Percentiles rank a stretch among this genome's conserved stretches.
phyloP scores from a whole-genome alignment of 1,139 yeast genomes.

The Sugiyamaella sp. region DNA sequence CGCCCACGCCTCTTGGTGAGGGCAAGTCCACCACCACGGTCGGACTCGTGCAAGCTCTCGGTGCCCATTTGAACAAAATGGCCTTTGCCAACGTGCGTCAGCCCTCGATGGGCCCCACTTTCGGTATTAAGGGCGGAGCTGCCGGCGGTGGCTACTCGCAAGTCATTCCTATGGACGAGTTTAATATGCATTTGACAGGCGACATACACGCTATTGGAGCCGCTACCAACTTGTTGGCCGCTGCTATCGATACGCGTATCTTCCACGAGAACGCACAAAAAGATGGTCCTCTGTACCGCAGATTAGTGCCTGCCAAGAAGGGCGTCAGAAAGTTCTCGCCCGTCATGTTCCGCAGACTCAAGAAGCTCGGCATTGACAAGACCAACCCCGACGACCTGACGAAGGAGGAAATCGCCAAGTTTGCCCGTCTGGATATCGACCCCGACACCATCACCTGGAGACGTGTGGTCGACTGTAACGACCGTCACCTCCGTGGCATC shows the following conservation, averaged over 20 bases:
- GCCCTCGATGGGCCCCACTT: conserved; percentile 99
- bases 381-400: conserved; percentile 85
- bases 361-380: conserved; percentile 79
- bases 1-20: conserved; percentile 98
- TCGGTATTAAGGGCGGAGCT: conserved; percentile 99
- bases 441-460: conserved; percentile 95
- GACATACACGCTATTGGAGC: conserved; percentile 97
- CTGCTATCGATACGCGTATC: conserved; percentile 97
- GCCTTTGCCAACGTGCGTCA: conserved; percentile 97
- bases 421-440: conserved; percentile 89
- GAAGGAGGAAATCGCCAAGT: conserved; percentile 70
- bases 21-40: conserved; percentile 97
- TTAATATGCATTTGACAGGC: conserved; percentile 97
- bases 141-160: conserved; percentile 99
- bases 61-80: conserved; percentile 85
- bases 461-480: conserved; percentile 96
- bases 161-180: conserved; percentile 99
- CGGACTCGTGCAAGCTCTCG: conserved; percentile 97
- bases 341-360: conserved; percentile 76
- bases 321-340: conserved; percentile 67
- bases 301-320: conserved; percentile 76
- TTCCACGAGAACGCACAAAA: conserved; percentile 94
- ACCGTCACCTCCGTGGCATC: conserved; percentile 86
- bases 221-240: conserved; percentile 94
- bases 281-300: conserved; percentile 80